Evolutionary conservation across 1,139 yeast species (phyloP).

Genomic region (Scheffersomyces quercinus): DNA sequence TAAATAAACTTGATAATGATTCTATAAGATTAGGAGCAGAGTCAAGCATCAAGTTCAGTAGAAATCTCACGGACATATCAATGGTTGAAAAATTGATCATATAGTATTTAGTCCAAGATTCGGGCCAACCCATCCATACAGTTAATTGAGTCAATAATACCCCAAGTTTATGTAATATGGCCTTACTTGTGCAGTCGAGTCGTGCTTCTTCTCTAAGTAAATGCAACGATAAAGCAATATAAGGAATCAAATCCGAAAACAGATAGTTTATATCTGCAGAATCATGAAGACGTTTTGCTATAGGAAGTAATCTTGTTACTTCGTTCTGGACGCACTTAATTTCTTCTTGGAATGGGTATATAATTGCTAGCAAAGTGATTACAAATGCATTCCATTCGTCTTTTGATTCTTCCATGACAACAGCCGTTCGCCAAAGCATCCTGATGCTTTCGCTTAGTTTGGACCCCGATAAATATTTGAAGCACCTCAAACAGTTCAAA

Average conservation of each 20-base stretch:
- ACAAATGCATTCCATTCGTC: conserved; percentile 69
- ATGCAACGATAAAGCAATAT: conserved; percentile 70
- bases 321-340: conserved; percentile 25
- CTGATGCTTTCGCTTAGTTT: conserved; percentile 57
- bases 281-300: conserved; percentile 34
- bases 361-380: conserved; percentile 49
- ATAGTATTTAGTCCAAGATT: conserved; percentile 63
- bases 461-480: conserved; percentile 59
- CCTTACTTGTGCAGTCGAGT: conserved; percentile 51
- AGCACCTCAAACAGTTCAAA: conserved; percentile 44
- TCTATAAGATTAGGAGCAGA: conserved; percentile 58
- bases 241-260: conserved; percentile 55
- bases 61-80: conserved; percentile 30
- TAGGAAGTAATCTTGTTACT: conserved; percentile 41
- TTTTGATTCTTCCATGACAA: conserved; percentile 37
- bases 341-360: conserved; percentile 41
- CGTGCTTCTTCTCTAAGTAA: conserved; percentile 72
- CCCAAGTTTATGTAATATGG: conserved; percentile 44
- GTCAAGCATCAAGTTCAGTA: conserved; percentile 45
- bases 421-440: conserved; percentile 65
- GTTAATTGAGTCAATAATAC: conserved; percentile 61
- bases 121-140: conserved; percentile 76
- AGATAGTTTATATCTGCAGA: conserved; percentile 31
- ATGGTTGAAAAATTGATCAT: conserved; percentile 24
- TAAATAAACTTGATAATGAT: conserved; percentile 55